A percentile compares a stretch with the other conserved stretches of the same genome.
These are phyloP conservation scores for Tetraselmis chui DNA, from an alignment of 139 green algal genomes.

Conservation along the genomic window DNA sequence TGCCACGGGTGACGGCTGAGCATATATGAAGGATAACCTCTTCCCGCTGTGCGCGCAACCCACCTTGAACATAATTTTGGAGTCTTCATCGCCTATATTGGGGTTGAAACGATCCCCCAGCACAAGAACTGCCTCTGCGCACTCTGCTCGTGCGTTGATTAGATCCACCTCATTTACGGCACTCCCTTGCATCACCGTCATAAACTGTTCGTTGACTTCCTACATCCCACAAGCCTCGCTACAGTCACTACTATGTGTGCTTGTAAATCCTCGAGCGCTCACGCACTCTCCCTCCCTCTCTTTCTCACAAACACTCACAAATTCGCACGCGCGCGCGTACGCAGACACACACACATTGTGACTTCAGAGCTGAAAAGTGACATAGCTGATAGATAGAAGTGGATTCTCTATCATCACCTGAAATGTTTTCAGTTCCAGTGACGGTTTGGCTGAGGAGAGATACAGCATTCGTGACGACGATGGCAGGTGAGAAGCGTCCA, in stretches of 20 bases:
- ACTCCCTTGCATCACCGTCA: slow-evolving; percentile 66
- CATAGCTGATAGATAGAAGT: too few species aligned
- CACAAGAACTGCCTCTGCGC: slow-evolving; percentile 45
- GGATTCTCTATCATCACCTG: too few species aligned
- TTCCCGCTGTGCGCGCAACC: neutral
- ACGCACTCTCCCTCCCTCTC: too few species aligned
- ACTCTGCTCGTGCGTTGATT: slow-evolving; percentile 31
- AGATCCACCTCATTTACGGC: slow-evolving; percentile 61
- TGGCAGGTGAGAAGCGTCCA: neutral
- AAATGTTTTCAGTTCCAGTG: neutral
- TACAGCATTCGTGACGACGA: neutral
- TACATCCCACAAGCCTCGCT: too few species aligned
- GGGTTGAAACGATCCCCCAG: slow-evolving; percentile 63
- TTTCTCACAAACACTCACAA: too few species aligned
- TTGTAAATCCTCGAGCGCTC: too few species aligned
- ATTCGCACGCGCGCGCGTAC: too few species aligned
- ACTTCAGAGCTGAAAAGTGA: too few species aligned
- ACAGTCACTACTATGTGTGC: too few species aligned
- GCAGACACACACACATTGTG: too few species aligned
- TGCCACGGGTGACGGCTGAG: too few species aligned
- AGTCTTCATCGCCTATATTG: slow-evolving; percentile 59
- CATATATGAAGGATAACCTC: neutral
- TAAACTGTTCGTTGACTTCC: slow-evolving; percentile 63
- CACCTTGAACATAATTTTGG: slow-evolving; percentile 63
- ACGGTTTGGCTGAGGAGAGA: neutral